Percentiles rank a stretch among this genome's conserved stretches.
These are phyloP conservation scores for Sporothrix phasma DNA, from an alignment of 2,329 filamentous ascomycete species.

Conservation along the genomic window DNA sequence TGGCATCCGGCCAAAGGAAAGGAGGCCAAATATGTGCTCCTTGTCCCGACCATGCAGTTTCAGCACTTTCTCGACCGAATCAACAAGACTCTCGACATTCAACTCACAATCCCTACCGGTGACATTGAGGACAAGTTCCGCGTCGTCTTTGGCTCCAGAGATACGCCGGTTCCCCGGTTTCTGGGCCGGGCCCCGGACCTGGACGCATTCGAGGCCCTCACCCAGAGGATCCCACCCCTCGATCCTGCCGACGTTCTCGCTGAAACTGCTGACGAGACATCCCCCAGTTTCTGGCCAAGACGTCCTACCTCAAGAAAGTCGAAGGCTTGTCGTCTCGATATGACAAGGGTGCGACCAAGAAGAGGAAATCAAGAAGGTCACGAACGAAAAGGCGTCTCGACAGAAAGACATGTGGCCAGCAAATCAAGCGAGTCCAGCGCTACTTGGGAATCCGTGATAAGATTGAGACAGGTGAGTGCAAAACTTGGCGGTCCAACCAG, in stretches of 20 bases:
- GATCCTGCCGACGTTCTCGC: conserved; percentile 3
- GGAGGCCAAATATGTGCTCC: conserved; percentile 44
- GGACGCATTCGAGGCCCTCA: conserved; percentile 26
- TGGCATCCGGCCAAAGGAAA: conserved; percentile 39
- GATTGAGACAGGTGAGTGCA: background rate
- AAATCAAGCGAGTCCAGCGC: conserved; percentile 48
- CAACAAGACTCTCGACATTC: conserved; percentile 46
- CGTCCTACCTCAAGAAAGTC: conserved; percentile 10
- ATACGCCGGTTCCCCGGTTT: conserved; percentile 56
- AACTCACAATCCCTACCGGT: conserved; percentile 48
- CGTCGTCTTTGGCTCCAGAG: conserved; percentile 50
- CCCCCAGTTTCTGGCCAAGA: background rate
- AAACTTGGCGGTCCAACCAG: background rate
- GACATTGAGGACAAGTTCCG: conserved; percentile 44
- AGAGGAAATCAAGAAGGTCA: conserved; percentile 32
- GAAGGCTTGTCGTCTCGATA: background rate
- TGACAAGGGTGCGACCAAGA: conserved; percentile 20
- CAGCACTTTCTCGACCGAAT: conserved; percentile 53
- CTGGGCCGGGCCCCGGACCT: conserved; percentile 47
- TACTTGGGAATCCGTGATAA: conserved; percentile 58
- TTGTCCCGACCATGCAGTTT: conserved; percentile 60
- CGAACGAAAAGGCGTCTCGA: background rate
- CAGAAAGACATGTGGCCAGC: background rate
- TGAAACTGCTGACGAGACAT: background rate
- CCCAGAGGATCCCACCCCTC: conserved; percentile 15